Conservation (phyloP, 306 rosid species). For the Mucuna pruriens region DNA sequence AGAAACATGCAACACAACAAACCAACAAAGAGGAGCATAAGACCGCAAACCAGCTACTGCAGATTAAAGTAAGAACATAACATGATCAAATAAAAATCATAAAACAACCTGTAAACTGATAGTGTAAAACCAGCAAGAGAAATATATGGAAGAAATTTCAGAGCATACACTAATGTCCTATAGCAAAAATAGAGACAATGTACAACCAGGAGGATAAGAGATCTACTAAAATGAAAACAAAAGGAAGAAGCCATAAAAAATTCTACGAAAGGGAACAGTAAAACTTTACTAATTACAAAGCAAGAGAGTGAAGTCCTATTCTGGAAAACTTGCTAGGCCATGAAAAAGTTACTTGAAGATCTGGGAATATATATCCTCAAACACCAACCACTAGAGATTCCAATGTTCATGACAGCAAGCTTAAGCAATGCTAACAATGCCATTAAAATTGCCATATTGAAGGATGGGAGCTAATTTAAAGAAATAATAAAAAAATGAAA, state of each 20-base stretch:
- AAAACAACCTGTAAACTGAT: not conserved
- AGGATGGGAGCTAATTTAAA: no score
- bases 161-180: not conserved
- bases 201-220: not conserved
- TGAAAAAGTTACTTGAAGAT: no score
- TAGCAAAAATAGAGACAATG: not conserved
- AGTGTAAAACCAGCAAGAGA: not conserved
- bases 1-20: not conserved
- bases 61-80: not conserved
- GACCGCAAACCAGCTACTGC: not conserved
- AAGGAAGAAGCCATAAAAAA: not conserved
- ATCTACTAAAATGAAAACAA: not conserved
- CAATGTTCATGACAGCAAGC: no score
- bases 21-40: not conserved
- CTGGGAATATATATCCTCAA: no score
- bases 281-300: no score
- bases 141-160: not conserved
- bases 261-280: not conserved
- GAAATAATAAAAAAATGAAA: no score
- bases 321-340: not conserved
- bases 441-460: no score
- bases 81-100: not conserved
- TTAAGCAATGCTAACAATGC: no score
- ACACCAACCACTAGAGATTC: no score
- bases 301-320: not conserved